A percentile compares a stretch with the other conserved stretches of the same genome.
Conservation (phyloP, 202 grass and related monocot genomes). For the Schoenoplectus triqueter region DNA sequence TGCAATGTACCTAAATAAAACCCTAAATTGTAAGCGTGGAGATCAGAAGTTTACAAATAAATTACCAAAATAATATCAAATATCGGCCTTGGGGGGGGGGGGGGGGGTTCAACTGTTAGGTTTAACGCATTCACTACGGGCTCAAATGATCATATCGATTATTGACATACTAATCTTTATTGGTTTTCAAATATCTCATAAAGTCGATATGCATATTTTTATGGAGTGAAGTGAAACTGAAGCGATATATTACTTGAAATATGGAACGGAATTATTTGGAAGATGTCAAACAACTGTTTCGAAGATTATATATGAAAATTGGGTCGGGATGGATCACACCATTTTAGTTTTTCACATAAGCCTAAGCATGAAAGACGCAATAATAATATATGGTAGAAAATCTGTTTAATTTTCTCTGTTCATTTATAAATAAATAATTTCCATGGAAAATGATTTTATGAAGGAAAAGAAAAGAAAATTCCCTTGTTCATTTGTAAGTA, state of each 20-base stretch:
- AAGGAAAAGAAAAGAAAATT: too few species aligned
- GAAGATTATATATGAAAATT: too few species aligned
- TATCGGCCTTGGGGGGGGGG: too few species aligned
- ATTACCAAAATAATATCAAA: too few species aligned
- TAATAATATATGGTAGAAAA: background rate
- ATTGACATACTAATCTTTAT: background rate
- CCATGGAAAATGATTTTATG: too few species aligned
- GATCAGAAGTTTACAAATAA: too few species aligned
- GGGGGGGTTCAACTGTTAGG: too few species aligned
- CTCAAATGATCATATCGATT: too few species aligned
- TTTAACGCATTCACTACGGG: background rate
- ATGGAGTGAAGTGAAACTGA: background rate
- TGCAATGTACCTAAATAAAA: too few species aligned
- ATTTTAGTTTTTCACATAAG: background rate
- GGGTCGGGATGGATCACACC: background rate
- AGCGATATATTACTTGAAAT: background rate
- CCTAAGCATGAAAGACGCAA: background rate
- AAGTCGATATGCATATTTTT: background rate
- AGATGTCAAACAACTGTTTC: background rate
- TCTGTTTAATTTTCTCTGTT: background rate
- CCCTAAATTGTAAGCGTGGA: too few species aligned
- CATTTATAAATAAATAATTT: background rate
- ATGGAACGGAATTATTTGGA: background rate
- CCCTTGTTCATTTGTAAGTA: too few species aligned
- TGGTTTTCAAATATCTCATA: background rate